phyloP scores from a whole-genome alignment of 495 filamentous ascomycete species.

The Hyphodiscus hymeniophilus region DNA sequence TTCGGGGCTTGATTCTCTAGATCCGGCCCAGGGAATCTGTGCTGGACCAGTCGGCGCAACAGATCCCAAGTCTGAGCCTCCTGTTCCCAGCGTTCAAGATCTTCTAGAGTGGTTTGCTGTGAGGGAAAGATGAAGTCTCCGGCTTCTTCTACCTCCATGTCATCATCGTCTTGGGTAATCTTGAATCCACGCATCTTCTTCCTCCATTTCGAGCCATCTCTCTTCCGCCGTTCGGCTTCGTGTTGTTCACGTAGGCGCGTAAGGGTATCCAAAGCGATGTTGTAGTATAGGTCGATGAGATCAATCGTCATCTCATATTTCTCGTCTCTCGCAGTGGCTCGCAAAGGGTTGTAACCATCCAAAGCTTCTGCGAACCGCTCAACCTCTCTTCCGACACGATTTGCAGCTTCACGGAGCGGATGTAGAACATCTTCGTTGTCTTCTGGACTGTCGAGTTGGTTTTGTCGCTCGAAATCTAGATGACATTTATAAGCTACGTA shows the following conservation, averaged over 20 bases:
- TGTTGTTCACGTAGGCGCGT: slow-evolving; percentile 20
- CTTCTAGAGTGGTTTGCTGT: slow-evolving; percentile 17
- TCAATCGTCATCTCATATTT: slow-evolving; percentile 22
- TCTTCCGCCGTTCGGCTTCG: slow-evolving; percentile 12
- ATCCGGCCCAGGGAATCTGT: slow-evolving; percentile 33
- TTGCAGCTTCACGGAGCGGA: slow-evolving; percentile 26
- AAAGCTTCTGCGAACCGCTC: slow-evolving; percentile 23
- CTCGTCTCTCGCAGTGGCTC: slow-evolving; percentile 13
- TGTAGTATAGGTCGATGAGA: slow-evolving; percentile 21
- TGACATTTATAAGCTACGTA: neutral
- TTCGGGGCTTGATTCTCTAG: neutral
- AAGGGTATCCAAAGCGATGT: slow-evolving; percentile 23
- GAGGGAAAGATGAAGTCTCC: slow-evolving; percentile 12
- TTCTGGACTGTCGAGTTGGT: slow-evolving; percentile 11
- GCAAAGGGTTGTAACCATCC: slow-evolving; percentile 23
- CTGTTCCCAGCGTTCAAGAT: slow-evolving; percentile 50
- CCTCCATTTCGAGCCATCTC: slow-evolving; percentile 9
- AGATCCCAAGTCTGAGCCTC: slow-evolving; percentile 88
- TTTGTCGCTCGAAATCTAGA: slow-evolving; percentile 12
- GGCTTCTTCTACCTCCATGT: slow-evolving; percentile 17
- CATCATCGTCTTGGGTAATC: slow-evolving; percentile 15
- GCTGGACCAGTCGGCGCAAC: slow-evolving; percentile 49
- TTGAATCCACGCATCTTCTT: slow-evolving; percentile 20
- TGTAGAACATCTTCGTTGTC: slow-evolving; percentile 23
- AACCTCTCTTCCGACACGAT: slow-evolving; percentile 23